These are phyloP conservation scores for Selenicereus undatus DNA, from an alignment of 148 eudicot genomes.

Conservation along the genomic window DNA sequence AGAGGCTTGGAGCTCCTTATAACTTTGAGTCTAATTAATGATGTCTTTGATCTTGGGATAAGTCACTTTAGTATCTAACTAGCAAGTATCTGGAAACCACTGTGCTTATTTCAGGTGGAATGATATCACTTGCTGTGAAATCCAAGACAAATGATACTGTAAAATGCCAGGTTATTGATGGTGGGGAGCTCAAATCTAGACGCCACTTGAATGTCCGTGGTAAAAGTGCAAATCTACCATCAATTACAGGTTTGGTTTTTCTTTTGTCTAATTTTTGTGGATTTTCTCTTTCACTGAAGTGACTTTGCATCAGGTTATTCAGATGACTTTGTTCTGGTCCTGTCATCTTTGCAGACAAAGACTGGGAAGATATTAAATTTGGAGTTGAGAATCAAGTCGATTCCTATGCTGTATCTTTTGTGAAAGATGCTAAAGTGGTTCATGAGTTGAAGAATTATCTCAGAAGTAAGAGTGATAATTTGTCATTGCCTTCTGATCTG, in stretches of 20 bases:
- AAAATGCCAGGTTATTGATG: constrained; percentile 83
- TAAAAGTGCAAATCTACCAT: constrained; percentile 94
- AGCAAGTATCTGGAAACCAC: background rate
- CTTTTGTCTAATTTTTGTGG: constrained; percentile 1
- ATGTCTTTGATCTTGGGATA: background rate
- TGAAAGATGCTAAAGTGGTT: constrained; percentile 85
- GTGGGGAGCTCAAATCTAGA: constrained; percentile 92
- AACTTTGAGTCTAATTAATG: background rate
- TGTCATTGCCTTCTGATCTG: background rate
- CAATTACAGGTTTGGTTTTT: constrained; percentile 73
- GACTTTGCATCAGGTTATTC: constrained; percentile 8
- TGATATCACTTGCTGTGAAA: constrained; percentile 86
- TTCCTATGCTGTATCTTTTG: constrained; percentile 96
- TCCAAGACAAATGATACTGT: constrained; percentile 78
- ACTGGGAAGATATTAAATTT: constrained; percentile 99
- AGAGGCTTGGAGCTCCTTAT: background rate
- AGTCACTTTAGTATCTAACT: background rate
- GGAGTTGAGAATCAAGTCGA: constrained; percentile 94
- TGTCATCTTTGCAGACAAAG: constrained; percentile 61
- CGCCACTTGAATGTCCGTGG: constrained; percentile 96
- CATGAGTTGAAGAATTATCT: constrained; percentile 89
- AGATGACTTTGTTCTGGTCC: background rate
- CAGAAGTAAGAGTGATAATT: constrained; percentile 42
- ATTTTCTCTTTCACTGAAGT: background rate
- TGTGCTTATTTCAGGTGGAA: constrained; percentile 60